Base-by-base conservation (phyloP, 2,329 filamentous ascomycete species). In the Domatiomyces globalis region DNA sequence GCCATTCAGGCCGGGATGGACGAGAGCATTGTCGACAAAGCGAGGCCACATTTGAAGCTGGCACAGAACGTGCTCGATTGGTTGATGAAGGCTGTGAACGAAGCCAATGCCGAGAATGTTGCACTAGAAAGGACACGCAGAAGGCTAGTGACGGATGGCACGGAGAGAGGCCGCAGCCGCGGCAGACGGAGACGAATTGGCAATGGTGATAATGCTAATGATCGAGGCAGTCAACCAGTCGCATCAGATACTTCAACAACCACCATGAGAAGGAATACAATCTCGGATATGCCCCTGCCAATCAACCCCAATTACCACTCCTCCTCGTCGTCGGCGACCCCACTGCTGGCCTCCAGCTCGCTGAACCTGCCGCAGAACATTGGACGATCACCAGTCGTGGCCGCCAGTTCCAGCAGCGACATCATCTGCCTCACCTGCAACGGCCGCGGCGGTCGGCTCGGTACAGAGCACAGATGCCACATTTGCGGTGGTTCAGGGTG, bases 371-470 rank as follows among this genome's bases (percentile, higher is more conserved):
- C 15, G 39, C 39, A 43, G 18, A n/a, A n/a, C 5, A 5, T 43
- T 7, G n/a, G 48, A 3, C 22, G 22, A 25, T 6, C 6, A 25
- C 22, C 22, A 25, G 22, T 25, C 22, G 22, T 6, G 22, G 22
- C 22, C 33, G 12, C 18, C 25, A 25, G 33, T 39, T 12, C 5
- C n/a, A 27, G 27, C 10, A 49, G 29, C n/a, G 48, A 36, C 18
- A 48, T 39, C 5, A 22, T 52, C 19, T 54, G 51, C 42, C 19
- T 48, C 8, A 43, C 49, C 15, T 54, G 51, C 42, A 27, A 52
- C 15, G 49, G 49, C 7, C 50, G 49, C 39, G 50, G 51, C 29
- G 51, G 51, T 8, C 50, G 49, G 15, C 33, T 42, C 17, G 51
- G 51, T 33, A 54, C 51, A 8, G 49, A 43, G 18, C 27, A 29